A percentile compares a stretch with the other conserved stretches of the same genome.
Conservation (phyloP, 768 basidiomycete genomes). For the Hericium erinaceus region DNA sequence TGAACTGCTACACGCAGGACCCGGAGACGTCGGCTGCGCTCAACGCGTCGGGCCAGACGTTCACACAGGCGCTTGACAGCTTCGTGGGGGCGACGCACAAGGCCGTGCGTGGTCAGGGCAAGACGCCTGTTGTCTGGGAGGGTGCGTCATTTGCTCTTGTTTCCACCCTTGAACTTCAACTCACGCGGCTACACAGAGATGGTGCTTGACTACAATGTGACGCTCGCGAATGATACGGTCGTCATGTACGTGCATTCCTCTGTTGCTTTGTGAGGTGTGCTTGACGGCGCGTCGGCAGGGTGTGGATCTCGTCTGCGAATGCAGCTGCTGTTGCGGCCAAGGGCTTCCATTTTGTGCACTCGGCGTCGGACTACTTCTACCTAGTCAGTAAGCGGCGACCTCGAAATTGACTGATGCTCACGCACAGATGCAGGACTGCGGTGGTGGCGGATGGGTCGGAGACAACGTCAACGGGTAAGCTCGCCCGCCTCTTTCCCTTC, state of each 20-base stretch:
- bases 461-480: not conserved
- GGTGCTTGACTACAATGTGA: constrained; percentile 29
- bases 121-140: constrained; percentile 43
- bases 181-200: constrained; percentile 13
- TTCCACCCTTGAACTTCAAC: not conserved
- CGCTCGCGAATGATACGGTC: constrained; percentile 23
- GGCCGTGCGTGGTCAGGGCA: constrained; percentile 24
- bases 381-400: constrained; percentile 29
- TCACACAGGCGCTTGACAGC: constrained; percentile 30
- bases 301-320: constrained; percentile 64
- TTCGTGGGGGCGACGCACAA: constrained; percentile 30
- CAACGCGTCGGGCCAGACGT: constrained; percentile 23
- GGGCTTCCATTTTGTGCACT: constrained; percentile 56
- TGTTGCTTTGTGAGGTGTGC: constrained; percentile 39
- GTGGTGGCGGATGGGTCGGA: constrained; percentile 1
- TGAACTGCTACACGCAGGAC: constrained; percentile 31
- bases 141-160: constrained; percentile 15
- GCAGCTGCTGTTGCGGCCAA: constrained; percentile 50
- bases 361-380: constrained; percentile 72
- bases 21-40: constrained; percentile 23
- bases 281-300: constrained; percentile 44
- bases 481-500: not conserved
- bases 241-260: constrained; percentile 6
- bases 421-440: not conserved
- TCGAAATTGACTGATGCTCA: not conserved